phyloP scores from a whole-genome alignment of 371 early-diverging fungal genomes.

The Nosema granulosis region DNA sequence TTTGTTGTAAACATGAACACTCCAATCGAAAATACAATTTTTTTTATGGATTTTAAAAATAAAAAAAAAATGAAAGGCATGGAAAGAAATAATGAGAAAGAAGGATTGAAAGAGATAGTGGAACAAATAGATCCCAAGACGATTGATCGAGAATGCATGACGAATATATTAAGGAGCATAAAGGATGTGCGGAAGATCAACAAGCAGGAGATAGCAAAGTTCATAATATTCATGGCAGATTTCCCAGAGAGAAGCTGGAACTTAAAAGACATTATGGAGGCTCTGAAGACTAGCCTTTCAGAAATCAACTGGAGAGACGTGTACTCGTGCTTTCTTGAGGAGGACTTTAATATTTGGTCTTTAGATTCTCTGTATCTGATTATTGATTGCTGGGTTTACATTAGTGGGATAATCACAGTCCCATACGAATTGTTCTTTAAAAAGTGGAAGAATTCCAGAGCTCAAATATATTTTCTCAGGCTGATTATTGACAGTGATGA shows the following conservation, averaged over 20 bases:
- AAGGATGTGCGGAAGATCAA: constrained; percentile 33
- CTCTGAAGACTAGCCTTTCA: constrained; percentile 35
- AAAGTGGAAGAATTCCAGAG: constrained; percentile 46
- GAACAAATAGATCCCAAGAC: constrained; percentile 28
- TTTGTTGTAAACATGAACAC: no score
- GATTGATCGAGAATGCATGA: constrained; percentile 14
- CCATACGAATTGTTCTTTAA: constrained; percentile 62
- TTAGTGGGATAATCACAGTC: constrained; percentile 55
- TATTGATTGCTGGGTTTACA: constrained; percentile 56
- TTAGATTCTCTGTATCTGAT: constrained; percentile 46
- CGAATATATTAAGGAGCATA: constrained; percentile 16
- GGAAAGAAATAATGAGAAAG: constrained; percentile 2
- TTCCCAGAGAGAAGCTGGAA: constrained; percentile 52
- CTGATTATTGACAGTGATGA: constrained; percentile 48
- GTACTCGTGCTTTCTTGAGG: constrained; percentile 44
- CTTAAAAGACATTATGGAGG: constrained; percentile 40
- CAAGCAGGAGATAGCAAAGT: constrained; percentile 50
- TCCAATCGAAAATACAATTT: background rate
- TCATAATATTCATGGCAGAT: constrained; percentile 53
- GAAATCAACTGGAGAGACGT: constrained; percentile 57
- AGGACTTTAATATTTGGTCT: constrained; percentile 43
- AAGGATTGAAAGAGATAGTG: constrained; percentile 29
- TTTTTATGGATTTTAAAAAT: constrained; percentile 4
- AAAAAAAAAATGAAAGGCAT: constrained; percentile 3
- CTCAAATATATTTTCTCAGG: constrained; percentile 51